Conservation (phyloP, 2,329 filamentous ascomycete genomes). For the Ophiostoma populinum region DNA sequence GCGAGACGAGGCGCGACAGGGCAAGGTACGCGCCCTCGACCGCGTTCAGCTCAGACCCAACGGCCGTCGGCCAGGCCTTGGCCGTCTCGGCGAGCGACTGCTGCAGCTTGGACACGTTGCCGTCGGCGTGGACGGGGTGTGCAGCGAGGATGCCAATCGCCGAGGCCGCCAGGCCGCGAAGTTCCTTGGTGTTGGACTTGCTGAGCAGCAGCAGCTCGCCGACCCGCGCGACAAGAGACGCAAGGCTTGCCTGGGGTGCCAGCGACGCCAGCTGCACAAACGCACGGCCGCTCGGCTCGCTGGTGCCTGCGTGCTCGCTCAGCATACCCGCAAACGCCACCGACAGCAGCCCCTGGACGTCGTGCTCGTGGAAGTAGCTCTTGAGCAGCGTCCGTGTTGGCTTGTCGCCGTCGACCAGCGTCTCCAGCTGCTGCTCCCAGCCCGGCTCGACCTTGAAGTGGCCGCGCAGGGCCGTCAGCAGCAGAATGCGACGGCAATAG, state of each 20-base stretch:
- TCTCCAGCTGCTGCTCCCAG: slow-evolving; percentile 70
- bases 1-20: slow-evolving; percentile 26
- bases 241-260: slow-evolving; percentile 21
- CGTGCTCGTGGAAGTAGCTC: too few relatives aligned
- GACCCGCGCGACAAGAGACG: slow-evolving; percentile 29
- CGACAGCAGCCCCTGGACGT: slow-evolving; percentile 30
- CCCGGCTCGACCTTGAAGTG: slow-evolving; percentile 49
- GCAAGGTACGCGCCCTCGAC: slow-evolving; percentile 30
- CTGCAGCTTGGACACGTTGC: slow-evolving; percentile 25
- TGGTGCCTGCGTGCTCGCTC: slow-evolving; percentile 22
- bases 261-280: slow-evolving; percentile 36
- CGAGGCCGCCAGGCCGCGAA: slow-evolving; percentile 49
- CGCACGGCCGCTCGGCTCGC: slow-evolving; percentile 30
- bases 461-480: slow-evolving; percentile 29
- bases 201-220: slow-evolving; percentile 41
- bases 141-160: slow-evolving; percentile 62
- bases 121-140: slow-evolving; percentile 31
- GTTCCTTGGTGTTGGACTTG: slow-evolving; percentile 52
- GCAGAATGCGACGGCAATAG: slow-evolving; percentile 42
- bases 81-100: slow-evolving; percentile 28
- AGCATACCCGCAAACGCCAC: slow-evolving; percentile 41
- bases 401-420: slow-evolving; percentile 52
- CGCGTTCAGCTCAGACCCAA: slow-evolving; percentile 26
- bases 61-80: slow-evolving; percentile 30
- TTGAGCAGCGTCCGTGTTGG: too few relatives aligned